Evolutionary conservation across 176 grass and related monocot species (phyloP), one percentile per base, ranked within the genome.

Genomic region (Aegilops sharonensis): DNA sequence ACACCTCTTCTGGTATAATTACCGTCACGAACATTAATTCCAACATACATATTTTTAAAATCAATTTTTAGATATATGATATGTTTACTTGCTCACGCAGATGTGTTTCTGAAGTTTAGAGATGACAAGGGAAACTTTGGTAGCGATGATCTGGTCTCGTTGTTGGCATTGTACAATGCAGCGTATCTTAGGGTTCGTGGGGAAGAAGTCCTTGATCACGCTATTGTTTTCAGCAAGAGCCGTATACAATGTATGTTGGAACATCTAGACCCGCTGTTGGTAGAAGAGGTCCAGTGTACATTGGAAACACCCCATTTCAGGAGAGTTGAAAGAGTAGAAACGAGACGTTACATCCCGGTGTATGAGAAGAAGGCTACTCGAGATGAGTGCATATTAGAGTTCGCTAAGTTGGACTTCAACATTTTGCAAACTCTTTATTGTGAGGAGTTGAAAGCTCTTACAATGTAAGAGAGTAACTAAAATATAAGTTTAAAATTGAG

Each of bases 41-140:
- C 52, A 14, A 60, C 30, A 60, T 59, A 78, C 4, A 68, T 68
- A 17, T 35, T 34, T 34, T 23, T 21, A 20, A 36, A 13, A 25
- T n/a, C 7, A 23, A 36, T 2, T 14, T 2, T 7, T 25, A 8
- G 12, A 25, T 73, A 13, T 73, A 14, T 40, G 13, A 73, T 73
- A 45, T 0, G 2, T 69, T 1, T 69, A 69, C 54, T 21, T 57
- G 15, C 54, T 57, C 59, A 11, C 13, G 8, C 48, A 93, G 91
- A 82, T n/a, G 81, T 74, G 37, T 90, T 93, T 78, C 14, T 68
- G 4, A 93, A 90, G 65, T 93, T 90, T 14, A 90, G 34, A 29
- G 77, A 93, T 31, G 63, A 54, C 1, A 0, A 47, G 10, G 88
- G 85, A 35, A 68, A 35, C 8, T 68, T 90, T 15, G 23, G n/a